Base-by-base conservation (phyloP, 2,329 filamentous ascomycete species). In the Aureobasidium sp. region DNA sequence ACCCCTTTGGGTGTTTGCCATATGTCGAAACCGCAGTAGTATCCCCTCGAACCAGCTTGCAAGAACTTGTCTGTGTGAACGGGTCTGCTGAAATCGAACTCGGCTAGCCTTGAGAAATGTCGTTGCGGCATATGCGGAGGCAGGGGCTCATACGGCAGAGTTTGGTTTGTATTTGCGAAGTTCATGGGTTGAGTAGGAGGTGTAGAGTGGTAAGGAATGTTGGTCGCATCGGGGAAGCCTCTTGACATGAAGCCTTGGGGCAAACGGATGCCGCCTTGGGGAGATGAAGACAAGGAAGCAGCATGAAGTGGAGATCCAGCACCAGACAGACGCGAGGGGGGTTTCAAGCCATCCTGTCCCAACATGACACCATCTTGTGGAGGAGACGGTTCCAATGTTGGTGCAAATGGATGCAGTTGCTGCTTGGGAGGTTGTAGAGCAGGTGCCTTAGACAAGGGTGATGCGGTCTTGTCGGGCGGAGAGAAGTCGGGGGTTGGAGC, bases 21-120 rank as follows among this genome's bases (percentile, higher is more conserved):
- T 2, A 80, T 85, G 71, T 96, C 92, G 68, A 96, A 91, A 6
- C 88, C 86, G 71, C 90, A 94, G 71, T 88, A 90, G 67, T 89
- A 91, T 8, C 89, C 90, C 48, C 82, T 82, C 40, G 71, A 70
- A 5, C 72, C 72, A 6, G 66, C 67, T 22, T 59, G 87, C 19
- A 69, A 67, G 17, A 63, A 62, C 33, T 63, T 50, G 19, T 69
- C 70, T 31, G 63, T 59, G 17, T 62, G 65, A 24, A 68, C 59
- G 37, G 67, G 63, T 2, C 72, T 59, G 15, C 70, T 69, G 17
- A 73, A 64, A 57, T 57, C 49, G 14, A 62, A 49, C 14, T 71
- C 68, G 35, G 72, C 70, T 2, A 72, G 64, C 17, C 66, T 66
- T 56, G 68, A 71, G 65, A 70, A 74, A 61, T 73, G 72, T 14